Evolutionary conservation across 305 asterid species (phyloP), one percentile per base, ranked within the genome.

Genomic region (Euphrasia arctica): DNA sequence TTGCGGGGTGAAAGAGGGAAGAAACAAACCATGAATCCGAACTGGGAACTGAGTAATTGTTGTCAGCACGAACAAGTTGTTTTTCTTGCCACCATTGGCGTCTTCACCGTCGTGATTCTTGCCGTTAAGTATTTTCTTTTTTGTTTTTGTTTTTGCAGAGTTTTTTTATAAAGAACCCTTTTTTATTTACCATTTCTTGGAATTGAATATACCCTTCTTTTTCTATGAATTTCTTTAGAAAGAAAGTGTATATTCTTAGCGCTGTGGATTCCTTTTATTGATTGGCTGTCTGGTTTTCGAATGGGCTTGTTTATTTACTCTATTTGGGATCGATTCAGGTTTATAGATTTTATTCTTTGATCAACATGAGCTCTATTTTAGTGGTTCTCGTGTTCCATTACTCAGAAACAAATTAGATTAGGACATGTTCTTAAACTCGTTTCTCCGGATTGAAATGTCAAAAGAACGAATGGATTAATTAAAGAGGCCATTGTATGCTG

Each of bases 11-110:
- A 15, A 29, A 68, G 73, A 43, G 32, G 49, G 12, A 25, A 49
- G 50, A 48, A 63, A 54, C 72, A 71, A 72, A 54, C 3, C 74
- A 82, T 85, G 91, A 65, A 77, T 71, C 94, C 95, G 62, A 87
- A 89, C 67, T 89, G 95, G 95, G 97, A 89, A 71, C 85, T 89
- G 72, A 79, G 54, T 77, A 67, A 72, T 70, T 89, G 91, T 58
- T 85, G 97, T 54, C 79, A 85, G 70, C 85, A 52, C 34, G 86
- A 87, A 2, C 95, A 89, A 62, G 74, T 45, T 8, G 73, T 63
- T 59, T 89, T 86, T 77, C 92, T 86, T 63, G 73, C 70, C 56
- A 76, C 85, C 69, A 78, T 84, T 68, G 96, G 86, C 42, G 82
- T 86, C 65, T 89, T 77, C 78, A 78, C 86, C 31, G 67, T 89